Percentiles rank a stretch among this genome's conserved stretches.
Conservation (phyloP, 345 rosid species). For the Hibiscus syriacus region DNA sequence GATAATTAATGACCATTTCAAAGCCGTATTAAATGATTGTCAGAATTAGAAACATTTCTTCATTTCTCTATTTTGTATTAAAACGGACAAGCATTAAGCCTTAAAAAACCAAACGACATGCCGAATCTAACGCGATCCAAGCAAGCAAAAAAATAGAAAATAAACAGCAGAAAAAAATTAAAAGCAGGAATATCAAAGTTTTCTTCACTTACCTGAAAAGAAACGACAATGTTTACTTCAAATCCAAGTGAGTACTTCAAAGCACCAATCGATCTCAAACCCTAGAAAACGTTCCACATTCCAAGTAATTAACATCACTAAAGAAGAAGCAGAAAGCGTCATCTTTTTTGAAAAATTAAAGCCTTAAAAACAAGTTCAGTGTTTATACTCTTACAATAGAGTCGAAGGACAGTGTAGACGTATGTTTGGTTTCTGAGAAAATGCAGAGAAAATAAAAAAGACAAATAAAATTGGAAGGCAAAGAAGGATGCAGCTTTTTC, state of each 20-base stretch:
- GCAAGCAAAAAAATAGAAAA: background rate
- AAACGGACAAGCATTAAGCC: constrained; percentile 12
- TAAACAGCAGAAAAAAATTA: background rate
- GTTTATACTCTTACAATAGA: constrained; percentile 9
- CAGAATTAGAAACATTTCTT: constrained; percentile 7
- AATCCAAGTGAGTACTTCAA: constrained; percentile 2
- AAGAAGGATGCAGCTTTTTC: constrained; percentile 42
- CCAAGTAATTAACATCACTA: background rate
- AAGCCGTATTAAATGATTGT: background rate
- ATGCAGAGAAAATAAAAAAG: constrained; percentile 21
- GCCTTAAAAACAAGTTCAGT: constrained; percentile 9
- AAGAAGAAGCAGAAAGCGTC: constrained; percentile 11
- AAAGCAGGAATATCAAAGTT: background rate
- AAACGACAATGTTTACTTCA: background rate
- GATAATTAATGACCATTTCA: background rate
- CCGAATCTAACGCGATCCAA: constrained; percentile 32
- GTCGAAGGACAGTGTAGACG: background rate
- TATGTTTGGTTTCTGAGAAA: constrained; percentile 27
- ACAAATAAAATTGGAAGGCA: constrained; percentile 22
- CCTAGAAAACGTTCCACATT: background rate
- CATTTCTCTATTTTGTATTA: constrained; percentile 14
- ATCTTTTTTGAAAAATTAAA: constrained; percentile 3
- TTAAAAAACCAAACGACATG: constrained; percentile 7
- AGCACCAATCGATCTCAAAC: constrained; percentile 22
- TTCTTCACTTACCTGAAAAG: constrained; percentile 19